A percentile compares a stretch with the other conserved stretches of the same genome.
Evolutionary conservation across 2,329 filamentous ascomycete species (phyloP).

Genomic region (Taxawa tesnikishii): DNA sequence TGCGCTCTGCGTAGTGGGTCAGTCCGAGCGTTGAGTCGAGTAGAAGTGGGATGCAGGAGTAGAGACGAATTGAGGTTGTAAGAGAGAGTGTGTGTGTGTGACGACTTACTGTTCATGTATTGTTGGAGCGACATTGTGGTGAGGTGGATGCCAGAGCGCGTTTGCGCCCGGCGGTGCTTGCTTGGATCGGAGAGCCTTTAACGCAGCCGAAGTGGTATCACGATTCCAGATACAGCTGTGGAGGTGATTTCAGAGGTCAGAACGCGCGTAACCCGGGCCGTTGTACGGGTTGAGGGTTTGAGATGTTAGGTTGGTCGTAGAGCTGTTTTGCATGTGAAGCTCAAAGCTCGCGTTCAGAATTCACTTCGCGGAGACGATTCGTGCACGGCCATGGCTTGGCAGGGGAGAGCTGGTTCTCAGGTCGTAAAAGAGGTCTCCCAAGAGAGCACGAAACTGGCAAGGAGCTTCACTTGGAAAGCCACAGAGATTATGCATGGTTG

Average conservation of each 20-base stretch:
- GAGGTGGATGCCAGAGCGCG: constrained; percentile 5
- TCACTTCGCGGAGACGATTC: not conserved
- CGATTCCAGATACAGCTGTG: not conserved
- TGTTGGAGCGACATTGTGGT: constrained; percentile 27
- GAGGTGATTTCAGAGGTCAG: not conserved
- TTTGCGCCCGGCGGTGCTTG: constrained; percentile 8
- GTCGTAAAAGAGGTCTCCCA: no score
- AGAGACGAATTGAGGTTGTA: not conserved
- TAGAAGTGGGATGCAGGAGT: not conserved
- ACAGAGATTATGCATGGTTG: no score
- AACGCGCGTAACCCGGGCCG: not conserved
- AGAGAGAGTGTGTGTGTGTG: not conserved
- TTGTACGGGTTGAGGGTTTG: not conserved
- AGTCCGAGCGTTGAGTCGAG: constrained; percentile 17
- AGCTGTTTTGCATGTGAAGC: not conserved
- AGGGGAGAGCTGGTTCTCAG: no score
- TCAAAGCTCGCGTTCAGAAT: not conserved
- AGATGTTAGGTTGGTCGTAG: no score
- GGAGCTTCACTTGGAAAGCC: no score
- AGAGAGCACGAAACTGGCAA: no score
- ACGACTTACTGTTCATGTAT: constrained; percentile 28
- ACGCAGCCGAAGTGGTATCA: not conserved
- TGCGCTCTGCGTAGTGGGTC: constrained; percentile 55
- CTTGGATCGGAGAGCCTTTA: not conserved
- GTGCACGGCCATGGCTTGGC: no score